Evolutionary conservation across 2,329 filamentous ascomycete genomes (phyloP).

Genomic region (Diaporthe sp.): DNA sequence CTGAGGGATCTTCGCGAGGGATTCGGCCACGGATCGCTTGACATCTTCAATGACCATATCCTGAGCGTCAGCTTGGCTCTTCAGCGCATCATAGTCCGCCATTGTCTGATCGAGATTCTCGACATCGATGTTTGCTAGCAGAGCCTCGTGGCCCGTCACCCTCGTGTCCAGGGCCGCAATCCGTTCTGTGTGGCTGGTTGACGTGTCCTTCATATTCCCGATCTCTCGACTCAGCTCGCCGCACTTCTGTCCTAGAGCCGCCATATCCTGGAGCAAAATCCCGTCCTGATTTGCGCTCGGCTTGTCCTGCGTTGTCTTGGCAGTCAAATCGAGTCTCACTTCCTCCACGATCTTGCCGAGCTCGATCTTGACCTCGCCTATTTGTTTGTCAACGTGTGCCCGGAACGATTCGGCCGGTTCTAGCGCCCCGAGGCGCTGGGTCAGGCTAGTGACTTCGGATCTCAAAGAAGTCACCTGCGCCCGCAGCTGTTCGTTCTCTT

Average conservation of each 20-base stretch:
- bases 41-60: constrained; percentile 5
- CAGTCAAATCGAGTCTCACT: background rate
- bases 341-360: constrained; percentile 2
- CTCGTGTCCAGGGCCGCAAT: constrained; percentile 4
- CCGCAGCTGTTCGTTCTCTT: constrained; percentile 29
- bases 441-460: constrained; percentile 5
- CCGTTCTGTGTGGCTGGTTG: constrained; percentile 3
- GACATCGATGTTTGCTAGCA: constrained; percentile 26
- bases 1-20: background rate
- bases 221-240: background rate
- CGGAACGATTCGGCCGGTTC: constrained; percentile 5
- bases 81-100: constrained; percentile 15
- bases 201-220: background rate
- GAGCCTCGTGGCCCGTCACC: constrained; percentile 14
- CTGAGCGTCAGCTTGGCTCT: constrained; percentile 1
- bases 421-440: background rate
- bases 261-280: background rate
- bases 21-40: constrained; percentile 3
- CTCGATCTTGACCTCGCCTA: background rate
- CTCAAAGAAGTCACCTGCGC: constrained; percentile 19
- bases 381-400: background rate
- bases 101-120: constrained; percentile 21
- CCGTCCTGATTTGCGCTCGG: background rate
- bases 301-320: constrained; percentile 6
- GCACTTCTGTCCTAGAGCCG: background rate